phyloP scores from a whole-genome alignment of 176 grass and related monocot genomes.

The Oryza brachyantha region DNA sequence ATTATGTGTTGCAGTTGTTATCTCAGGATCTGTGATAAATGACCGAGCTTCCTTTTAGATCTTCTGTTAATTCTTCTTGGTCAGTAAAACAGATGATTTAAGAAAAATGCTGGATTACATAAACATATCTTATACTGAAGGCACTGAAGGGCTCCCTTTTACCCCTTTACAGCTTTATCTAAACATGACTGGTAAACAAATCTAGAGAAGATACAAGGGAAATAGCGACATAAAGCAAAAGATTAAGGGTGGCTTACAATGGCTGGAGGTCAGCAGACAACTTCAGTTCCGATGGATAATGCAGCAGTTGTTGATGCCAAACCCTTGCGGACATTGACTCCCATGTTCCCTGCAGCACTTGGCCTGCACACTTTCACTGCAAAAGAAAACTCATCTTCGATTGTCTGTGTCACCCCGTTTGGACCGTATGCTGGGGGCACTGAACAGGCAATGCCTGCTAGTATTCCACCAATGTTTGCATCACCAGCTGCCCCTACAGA shows the following conservation, averaged over 20 bases:
- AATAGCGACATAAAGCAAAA: background rate
- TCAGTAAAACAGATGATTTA: background rate
- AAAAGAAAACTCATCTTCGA: conserved; percentile 49
- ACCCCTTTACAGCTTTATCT: background rate
- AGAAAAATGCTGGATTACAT: background rate
- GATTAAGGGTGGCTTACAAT: conserved; percentile 28
- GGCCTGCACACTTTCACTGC: conserved; percentile 61
- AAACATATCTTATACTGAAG: background rate
- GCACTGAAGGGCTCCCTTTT: background rate
- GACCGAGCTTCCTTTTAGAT: background rate
- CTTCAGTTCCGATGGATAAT: conserved; percentile 30
- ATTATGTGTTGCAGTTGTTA: background rate
- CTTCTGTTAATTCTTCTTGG: background rate
- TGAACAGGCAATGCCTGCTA: conserved; percentile 33
- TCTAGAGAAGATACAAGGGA: conserved; percentile 9
- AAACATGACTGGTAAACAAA: conserved; percentile 17
- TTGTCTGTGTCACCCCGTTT: conserved; percentile 71
- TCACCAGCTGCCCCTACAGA: conserved; percentile 15
- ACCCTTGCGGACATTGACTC: conserved; percentile 73
- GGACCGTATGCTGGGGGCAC: conserved; percentile 48
- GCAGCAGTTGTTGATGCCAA: conserved; percentile 63
- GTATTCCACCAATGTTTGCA: conserved; percentile 41
- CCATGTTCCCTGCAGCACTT: conserved; percentile 80
- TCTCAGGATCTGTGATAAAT: background rate
- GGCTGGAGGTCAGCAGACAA: conserved; percentile 36